A percentile compares a stretch with the other conserved stretches of the same genome.
These are phyloP conservation scores for Nitzschia sp. DNA, from an alignment of 108 stramenopile genomes.

Conservation along the genomic window DNA sequence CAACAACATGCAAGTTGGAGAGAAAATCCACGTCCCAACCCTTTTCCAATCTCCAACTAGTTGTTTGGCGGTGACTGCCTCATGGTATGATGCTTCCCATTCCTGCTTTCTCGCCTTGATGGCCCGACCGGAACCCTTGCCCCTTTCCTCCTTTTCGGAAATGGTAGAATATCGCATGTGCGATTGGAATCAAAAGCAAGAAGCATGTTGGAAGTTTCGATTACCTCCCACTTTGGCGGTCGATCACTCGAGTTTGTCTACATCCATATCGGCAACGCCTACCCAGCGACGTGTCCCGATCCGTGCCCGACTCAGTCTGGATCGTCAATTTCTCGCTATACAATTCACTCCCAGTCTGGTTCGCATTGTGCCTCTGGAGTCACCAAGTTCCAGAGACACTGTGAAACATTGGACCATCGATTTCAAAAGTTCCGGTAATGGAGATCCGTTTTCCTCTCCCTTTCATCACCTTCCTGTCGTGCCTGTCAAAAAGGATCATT, in stretches of 20 bases:
- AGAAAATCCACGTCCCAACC: neutral
- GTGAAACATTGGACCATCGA: constrained; percentile 13
- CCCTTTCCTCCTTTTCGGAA: neutral
- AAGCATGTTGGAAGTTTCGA: neutral
- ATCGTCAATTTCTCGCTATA: constrained; percentile 5
- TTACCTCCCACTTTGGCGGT: neutral
- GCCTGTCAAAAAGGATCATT: neutral
- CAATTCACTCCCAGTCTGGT: neutral
- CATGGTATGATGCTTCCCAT: neutral
- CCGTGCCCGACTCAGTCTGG: constrained; percentile 1
- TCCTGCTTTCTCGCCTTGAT: neutral
- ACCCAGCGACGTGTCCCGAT: neutral
- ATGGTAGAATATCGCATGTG: neutral
- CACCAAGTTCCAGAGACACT: neutral
- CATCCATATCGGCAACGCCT: neutral
- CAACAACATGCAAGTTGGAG: neutral
- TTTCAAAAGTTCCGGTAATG: neutral
- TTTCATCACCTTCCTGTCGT: neutral
- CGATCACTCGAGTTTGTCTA: neutral
- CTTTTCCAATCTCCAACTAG: neutral
- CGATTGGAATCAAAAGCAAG: neutral
- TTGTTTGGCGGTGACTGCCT: neutral
- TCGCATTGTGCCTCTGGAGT: neutral
- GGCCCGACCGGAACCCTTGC: neutral
- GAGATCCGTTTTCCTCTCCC: neutral